Evolutionary conservation across 139 green algal genomes (phyloP).

Genomic region (Chlamydomonas eustigma): DNA sequence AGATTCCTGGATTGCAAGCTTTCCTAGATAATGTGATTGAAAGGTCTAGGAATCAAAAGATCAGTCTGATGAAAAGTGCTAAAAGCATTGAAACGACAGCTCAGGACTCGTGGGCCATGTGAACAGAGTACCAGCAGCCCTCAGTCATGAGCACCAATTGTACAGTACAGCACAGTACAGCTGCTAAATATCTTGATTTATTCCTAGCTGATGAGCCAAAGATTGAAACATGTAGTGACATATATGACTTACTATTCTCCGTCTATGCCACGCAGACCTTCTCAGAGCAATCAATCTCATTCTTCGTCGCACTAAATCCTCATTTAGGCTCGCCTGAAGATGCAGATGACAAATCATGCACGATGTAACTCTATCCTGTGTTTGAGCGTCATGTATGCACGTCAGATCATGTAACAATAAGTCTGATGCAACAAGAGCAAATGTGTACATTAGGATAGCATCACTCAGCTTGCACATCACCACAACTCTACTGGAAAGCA

Average conservation of each 20-base stretch:
- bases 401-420: not conserved
- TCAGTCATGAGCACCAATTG: not conserved
- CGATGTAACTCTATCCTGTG: not conserved
- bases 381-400: not conserved
- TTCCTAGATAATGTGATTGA: no score
- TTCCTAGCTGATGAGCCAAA: not conserved
- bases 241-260: not conserved
- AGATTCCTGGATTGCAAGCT: not conserved
- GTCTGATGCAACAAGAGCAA: not conserved
- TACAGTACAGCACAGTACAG: not conserved
- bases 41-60: no score
- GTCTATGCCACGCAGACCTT: not conserved
- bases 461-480: not conserved
- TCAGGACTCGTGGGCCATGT: not conserved
- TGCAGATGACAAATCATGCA: not conserved
- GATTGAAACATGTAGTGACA: not conserved
- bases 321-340: slow-evolving; percentile 39
- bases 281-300: slow-evolving; percentile 43
- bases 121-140: not conserved
- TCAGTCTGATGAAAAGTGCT: no score
- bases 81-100: no score
- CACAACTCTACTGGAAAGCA: not conserved
- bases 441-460: not conserved
- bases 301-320: slow-evolving; percentile 47
- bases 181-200: not conserved